Conservation (phyloP, 139 green algal genomes). For the Desmodesmus armatus region DNA sequence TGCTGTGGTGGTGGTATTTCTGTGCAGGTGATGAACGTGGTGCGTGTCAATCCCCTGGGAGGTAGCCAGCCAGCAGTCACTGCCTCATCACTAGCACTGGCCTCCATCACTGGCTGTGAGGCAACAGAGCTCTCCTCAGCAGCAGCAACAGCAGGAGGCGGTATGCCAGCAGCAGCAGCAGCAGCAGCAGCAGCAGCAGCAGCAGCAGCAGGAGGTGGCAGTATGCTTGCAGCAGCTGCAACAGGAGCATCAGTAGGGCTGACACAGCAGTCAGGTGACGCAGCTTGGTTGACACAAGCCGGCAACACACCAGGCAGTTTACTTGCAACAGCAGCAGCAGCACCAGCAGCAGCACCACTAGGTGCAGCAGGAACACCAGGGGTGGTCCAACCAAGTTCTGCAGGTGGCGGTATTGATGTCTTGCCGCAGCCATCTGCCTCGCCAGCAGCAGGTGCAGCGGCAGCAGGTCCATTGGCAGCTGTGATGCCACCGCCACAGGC, state of each 20-base stretch:
- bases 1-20: not conserved
- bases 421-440: too few relatives aligned
- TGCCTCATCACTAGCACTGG: constrained; percentile 27
- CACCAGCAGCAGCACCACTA: not conserved
- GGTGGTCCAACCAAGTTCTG: too few relatives aligned
- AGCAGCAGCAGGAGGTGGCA: not conserved
- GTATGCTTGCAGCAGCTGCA: too few relatives aligned
- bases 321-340: too few relatives aligned
- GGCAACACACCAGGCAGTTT: not conserved
- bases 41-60: constrained; percentile 32
- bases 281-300: too few relatives aligned
- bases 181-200: not conserved
- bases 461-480: too few relatives aligned
- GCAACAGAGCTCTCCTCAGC: not conserved
- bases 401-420: too few relatives aligned
- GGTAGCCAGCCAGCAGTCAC: constrained; percentile 11
- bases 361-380: not conserved
- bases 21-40: constrained; percentile 12
- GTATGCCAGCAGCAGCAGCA: not conserved
- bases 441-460: too few relatives aligned
- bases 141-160: not conserved
- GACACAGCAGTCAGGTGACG: too few relatives aligned
- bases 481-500: too few relatives aligned
- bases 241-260: too few relatives aligned
- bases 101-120: constrained; percentile 8